A percentile compares a stretch with the other conserved stretches of the same genome.
Conservation (phyloP, 2,329 filamentous ascomycete genomes). For the Exophiala mesophila region DNA sequence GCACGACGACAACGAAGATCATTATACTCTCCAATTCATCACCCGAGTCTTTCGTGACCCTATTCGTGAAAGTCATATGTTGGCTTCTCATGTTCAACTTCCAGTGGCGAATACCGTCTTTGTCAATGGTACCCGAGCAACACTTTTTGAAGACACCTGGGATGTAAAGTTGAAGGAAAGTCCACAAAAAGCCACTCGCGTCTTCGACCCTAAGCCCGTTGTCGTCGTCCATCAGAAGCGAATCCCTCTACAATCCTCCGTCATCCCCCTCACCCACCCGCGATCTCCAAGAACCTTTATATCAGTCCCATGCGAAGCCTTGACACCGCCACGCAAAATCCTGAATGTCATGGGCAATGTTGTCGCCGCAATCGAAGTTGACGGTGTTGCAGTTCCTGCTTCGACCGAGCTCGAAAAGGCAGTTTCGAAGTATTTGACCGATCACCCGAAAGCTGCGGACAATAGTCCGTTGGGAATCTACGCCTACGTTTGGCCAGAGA, state of each 20-base stretch:
- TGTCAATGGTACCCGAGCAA: conserved; percentile 21
- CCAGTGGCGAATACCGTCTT: conserved; percentile 26
- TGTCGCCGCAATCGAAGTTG: conserved; percentile 21
- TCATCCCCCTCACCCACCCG: conserved; percentile 7
- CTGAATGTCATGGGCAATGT: conserved; percentile 26
- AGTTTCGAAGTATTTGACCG: conserved; percentile 9
- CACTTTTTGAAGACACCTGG: conserved; percentile 22
- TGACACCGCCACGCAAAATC: conserved; percentile 21
- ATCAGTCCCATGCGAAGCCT: conserved; percentile 12
- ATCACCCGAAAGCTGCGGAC: conserved; percentile 3
- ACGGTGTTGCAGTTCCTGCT: conserved; percentile 16
- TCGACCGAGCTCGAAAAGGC: conserved; percentile 25
- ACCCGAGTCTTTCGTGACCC: background rate
- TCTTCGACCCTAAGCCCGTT: background rate
- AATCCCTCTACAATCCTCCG: background rate
- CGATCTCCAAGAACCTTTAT: conserved; percentile 2
- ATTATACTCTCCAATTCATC: conserved; percentile 4
- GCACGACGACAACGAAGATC: background rate
- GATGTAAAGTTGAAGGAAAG: background rate
- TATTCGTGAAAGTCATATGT: background rate
- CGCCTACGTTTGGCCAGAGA: conserved; percentile 17
- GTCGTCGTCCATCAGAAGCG: conserved; percentile 3
- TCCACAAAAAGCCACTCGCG: background rate
- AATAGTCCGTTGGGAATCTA: conserved; percentile 15
- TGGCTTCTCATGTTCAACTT: conserved; percentile 6